A percentile compares a stretch with the other conserved stretches of the same genome.
phyloP scores from a whole-genome alignment of 2,329 filamentous ascomycete species.

The Dactylellina leptospora region DNA sequence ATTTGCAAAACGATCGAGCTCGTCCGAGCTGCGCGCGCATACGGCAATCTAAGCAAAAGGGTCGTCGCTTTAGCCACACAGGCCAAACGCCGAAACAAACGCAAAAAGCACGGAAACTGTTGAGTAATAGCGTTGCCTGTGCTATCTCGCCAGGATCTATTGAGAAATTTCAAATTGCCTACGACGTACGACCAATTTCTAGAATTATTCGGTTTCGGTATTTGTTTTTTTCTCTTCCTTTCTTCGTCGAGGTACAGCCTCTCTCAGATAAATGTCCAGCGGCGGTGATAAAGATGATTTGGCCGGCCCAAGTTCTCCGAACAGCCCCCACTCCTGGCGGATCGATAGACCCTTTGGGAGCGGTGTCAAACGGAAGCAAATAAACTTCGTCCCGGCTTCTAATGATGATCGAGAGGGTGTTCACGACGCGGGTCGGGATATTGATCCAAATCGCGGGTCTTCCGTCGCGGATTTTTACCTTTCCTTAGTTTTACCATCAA shows the following conservation, averaged over 20 bases:
- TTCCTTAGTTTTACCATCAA: slow-evolving; percentile 69
- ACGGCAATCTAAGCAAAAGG: not conserved
- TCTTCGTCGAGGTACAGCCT: slow-evolving; percentile 3
- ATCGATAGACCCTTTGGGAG: slow-evolving; percentile 65
- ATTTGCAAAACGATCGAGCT: slow-evolving; percentile 18
- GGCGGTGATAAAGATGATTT: slow-evolving; percentile 37
- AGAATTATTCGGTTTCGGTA: not conserved
- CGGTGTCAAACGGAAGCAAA: slow-evolving; percentile 66
- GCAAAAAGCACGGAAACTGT: slow-evolving; percentile 12
- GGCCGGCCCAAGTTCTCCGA: slow-evolving; percentile 28
- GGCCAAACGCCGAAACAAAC: slow-evolving; percentile 14
- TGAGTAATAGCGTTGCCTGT: slow-evolving; percentile 35
- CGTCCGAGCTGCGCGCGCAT: slow-evolving; percentile 2
- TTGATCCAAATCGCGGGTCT: slow-evolving; percentile 50
- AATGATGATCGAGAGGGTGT: slow-evolving; percentile 15
- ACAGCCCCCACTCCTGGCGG: slow-evolving; percentile 53
- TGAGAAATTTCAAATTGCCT: too few species aligned
- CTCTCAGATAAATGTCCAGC: slow-evolving; percentile 30
- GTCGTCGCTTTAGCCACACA: slow-evolving; percentile 23
- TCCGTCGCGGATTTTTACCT: slow-evolving; percentile 71
- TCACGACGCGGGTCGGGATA: slow-evolving; percentile 48
- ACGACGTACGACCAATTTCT: too few species aligned
- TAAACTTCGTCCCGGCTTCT: slow-evolving; percentile 67
- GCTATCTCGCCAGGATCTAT: slow-evolving; percentile 8
- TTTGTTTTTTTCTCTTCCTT: not conserved